A percentile compares a stretch with the other conserved stretches of the same genome.
phyloP scores from a whole-genome alignment of 2,329 filamentous ascomycete genomes.

The Teratosphaeria nubilosa region DNA sequence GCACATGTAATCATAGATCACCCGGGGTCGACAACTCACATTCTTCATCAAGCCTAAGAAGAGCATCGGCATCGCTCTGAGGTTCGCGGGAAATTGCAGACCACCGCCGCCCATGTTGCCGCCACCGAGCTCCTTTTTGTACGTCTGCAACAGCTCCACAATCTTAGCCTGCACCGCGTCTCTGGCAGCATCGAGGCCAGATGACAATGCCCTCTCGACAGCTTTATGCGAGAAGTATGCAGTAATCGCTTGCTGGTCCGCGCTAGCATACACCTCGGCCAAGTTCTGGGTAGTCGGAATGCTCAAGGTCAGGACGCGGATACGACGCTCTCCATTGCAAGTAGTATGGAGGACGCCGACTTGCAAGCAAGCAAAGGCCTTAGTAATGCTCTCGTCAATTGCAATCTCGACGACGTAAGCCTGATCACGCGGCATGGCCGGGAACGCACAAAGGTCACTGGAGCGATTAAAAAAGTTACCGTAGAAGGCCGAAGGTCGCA shows the following conservation, averaged over 20 bases:
- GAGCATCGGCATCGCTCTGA: conserved; percentile 76
- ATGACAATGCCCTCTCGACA: conserved; percentile 77
- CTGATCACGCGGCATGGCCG: conserved; percentile 93
- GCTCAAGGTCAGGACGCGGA: conserved; percentile 85
- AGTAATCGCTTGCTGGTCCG: conserved; percentile 86
- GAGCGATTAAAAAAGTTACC: conserved; percentile 99
- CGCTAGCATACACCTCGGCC: conserved; percentile 85
- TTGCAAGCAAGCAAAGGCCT: conserved; percentile 86
- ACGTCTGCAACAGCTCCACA: conserved; percentile 85
- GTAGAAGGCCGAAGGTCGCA: conserved; percentile 97
- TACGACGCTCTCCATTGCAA: conserved; percentile 91
- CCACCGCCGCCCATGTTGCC: conserved; percentile 89
- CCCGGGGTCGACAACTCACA: conserved; percentile 40
- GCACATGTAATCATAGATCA: not conserved
- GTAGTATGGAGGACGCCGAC: conserved; percentile 93
- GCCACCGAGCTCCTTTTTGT: conserved; percentile 91
- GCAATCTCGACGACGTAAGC: conserved; percentile 97
- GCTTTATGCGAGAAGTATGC: conserved; percentile 97
- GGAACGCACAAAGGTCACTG: conserved; percentile 95
- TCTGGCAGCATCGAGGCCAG: conserved; percentile 78
- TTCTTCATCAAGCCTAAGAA: conserved; percentile 96
- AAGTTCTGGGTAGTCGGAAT: conserved; percentile 86
- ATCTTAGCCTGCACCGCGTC: conserved; percentile 87
- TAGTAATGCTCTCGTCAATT: conserved; percentile 87
- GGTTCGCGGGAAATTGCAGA: conserved; percentile 85